Evolutionary conservation across 1,139 yeast genomes (phyloP).

Genomic region (Candida glucosophila): DNA sequence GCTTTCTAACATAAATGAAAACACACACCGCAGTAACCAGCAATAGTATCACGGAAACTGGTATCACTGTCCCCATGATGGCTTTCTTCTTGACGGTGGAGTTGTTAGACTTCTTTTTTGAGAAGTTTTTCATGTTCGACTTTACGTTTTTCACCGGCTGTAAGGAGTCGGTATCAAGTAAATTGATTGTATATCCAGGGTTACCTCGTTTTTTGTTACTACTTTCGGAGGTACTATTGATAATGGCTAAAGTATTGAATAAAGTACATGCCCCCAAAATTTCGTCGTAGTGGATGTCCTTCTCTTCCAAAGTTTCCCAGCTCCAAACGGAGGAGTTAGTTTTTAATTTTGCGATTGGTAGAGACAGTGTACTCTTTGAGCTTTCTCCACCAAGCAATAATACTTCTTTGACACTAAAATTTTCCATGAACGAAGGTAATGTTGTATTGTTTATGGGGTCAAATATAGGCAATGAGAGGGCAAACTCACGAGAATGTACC

Average conservation of each 20-base stretch:
- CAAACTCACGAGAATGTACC: constrained; percentile 22
- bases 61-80: constrained; percentile 29
- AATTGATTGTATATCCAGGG: constrained; percentile 13
- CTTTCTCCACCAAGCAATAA: constrained; percentile 31
- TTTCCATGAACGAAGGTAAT: constrained; percentile 10
- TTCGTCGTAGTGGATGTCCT: constrained; percentile 10
- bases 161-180: constrained; percentile 18
- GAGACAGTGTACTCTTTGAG: constrained; percentile 10
- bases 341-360: constrained; percentile 17
- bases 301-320: constrained; percentile 16
- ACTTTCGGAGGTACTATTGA: constrained; percentile 14
- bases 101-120: constrained; percentile 1
- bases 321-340: constrained; percentile 23
- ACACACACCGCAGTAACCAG: constrained; percentile 9
- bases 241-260: constrained; percentile 31
- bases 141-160: constrained; percentile 13
- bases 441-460: constrained; percentile 13
- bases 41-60: constrained; percentile 17
- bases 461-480: constrained; percentile 31
- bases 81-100: constrained; percentile 14
- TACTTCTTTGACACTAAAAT: constrained; percentile 18
- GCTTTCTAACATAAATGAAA: constrained; percentile 5
- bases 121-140: constrained; percentile 6
- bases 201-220: constrained; percentile 8
- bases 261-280: constrained; percentile 36